Base-by-base conservation (phyloP, 805 yeast genomes). In the Kodamaea sagamina region DNA sequence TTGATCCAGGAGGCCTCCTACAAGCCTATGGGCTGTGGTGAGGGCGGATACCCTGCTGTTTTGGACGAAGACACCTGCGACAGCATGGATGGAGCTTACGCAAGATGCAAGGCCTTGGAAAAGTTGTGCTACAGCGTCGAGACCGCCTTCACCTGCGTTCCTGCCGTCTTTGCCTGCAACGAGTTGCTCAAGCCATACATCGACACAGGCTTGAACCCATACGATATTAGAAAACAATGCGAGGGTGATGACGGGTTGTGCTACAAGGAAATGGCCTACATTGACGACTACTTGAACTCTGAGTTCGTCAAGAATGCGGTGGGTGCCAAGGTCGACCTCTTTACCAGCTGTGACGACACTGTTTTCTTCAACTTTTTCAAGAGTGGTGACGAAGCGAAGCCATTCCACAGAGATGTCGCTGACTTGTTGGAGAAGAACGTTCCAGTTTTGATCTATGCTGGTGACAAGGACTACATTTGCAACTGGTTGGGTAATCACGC, bases 381-480 rank as follows among this genome's bases (percentile, higher is more conserved):
- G 55, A 73, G 77, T 24, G 89, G 88, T 34, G 89, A 83, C 64
- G 79, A 80, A 74, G 68, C 72, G 74, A 76, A 72, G 54, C 87
- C 88, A n/a, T 80, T 71, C 75, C 93, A 88, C 61, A 77, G 74
- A 54, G 81, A 79, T 40, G 82, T 70, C 21, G 63, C 70, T 16
- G 66, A 66, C 53, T 47, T 75, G 47, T 36, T 71, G 44, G 74
- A 71, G 42, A 48, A 57, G 15, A 65, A 53, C 22, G 42, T 71
- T 36, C 75, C 75, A 2, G 75, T 71, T 5, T 63, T 71, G 44
- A 46, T 70, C 10, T 71, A 69, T 44, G 73, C 75, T 22, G 76
- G 76, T 44, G 76, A 70, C 51, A 70, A 69, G 53, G 76, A 71
- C 49, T 68, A 57, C 47, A 70, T 68, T 45, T 71, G 76, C 52